Conservation (phyloP, 495 filamentous ascomycete genomes). For the Aspergillus baeticus region DNA sequence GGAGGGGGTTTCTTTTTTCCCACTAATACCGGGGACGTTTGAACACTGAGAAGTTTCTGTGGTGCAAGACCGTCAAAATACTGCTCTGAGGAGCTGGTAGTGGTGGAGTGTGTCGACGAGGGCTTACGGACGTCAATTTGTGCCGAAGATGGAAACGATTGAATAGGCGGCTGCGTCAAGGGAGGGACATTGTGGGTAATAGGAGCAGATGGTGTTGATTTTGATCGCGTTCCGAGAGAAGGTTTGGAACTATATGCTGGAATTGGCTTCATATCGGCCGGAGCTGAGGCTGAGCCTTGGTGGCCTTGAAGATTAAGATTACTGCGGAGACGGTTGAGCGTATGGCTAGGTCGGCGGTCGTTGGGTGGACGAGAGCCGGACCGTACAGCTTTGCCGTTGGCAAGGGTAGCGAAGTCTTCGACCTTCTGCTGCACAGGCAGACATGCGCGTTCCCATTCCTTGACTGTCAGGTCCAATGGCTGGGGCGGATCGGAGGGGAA, state of each 20-base stretch:
- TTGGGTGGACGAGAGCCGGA: slow-evolving; percentile 51
- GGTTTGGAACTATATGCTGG: slow-evolving; percentile 19
- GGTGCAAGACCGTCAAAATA: slow-evolving; percentile 31
- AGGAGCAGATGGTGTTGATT: slow-evolving; percentile 15
- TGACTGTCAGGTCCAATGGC: slow-evolving; percentile 64
- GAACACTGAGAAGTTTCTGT: slow-evolving; percentile 13
- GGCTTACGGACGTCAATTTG: not conserved
- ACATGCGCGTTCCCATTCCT: slow-evolving; percentile 66
- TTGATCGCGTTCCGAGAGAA: slow-evolving; percentile 13
- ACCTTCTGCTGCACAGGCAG: slow-evolving; percentile 64
- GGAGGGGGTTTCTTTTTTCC: slow-evolving; percentile 67
- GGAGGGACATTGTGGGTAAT: not conserved
- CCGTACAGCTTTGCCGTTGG: slow-evolving; percentile 72
- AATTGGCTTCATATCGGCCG: slow-evolving; percentile 6
- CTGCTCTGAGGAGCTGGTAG: slow-evolving; percentile 10
- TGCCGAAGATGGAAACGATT: not conserved
- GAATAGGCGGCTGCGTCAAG: not conserved
- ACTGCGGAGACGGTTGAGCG: slow-evolving; percentile 16
- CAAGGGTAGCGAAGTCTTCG: slow-evolving; percentile 70
- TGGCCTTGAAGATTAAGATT: slow-evolving; percentile 23
- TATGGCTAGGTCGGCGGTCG: slow-evolving; percentile 33
- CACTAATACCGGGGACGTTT: slow-evolving; percentile 14
- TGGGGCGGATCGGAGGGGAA: slow-evolving; percentile 74
- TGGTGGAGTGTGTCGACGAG: not conserved
- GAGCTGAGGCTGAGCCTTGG: slow-evolving; percentile 10